A percentile compares a stretch with the other conserved stretches of the same genome.
Evolutionary conservation across 1,284 basidiomycete genomes (phyloP).

Genomic region (Ceratobasidium sp.): DNA sequence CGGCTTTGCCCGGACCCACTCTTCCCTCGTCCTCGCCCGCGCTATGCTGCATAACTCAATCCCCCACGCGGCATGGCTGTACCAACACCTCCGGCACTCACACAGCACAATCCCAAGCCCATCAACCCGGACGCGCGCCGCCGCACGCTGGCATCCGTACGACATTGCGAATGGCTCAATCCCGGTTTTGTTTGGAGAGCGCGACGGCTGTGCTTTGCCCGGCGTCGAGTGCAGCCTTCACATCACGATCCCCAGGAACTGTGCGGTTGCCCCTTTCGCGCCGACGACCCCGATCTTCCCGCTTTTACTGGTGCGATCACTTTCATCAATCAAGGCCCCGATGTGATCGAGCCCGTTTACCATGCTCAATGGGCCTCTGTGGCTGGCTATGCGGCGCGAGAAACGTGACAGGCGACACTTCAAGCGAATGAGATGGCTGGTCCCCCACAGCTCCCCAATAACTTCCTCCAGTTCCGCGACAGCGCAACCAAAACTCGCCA

Average conservation of each 20-base stretch:
- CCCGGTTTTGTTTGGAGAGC: background rate
- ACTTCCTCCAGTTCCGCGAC: conserved; percentile 94
- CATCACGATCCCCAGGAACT: conserved; percentile 23
- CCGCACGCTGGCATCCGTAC: conserved; percentile 40
- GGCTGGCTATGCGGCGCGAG: conserved; percentile 98
- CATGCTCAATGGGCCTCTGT: conserved; percentile 99
- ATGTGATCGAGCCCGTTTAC: conserved; percentile 96
- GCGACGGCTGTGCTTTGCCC: background rate
- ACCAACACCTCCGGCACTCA: conserved; percentile 8
- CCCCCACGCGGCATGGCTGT: conserved; percentile 30
- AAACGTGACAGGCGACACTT: conserved; percentile 99
- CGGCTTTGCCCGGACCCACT: conserved; percentile 5
- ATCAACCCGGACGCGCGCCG: conserved; percentile 7
- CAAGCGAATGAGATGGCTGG: conserved; percentile 98
- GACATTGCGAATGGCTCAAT: conserved; percentile 20
- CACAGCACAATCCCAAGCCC: conserved; percentile 5
- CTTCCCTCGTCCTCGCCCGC: background rate
- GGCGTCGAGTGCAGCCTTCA: conserved; percentile 22
- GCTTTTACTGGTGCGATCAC: conserved; percentile 99
- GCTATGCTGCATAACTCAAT: conserved; percentile 33
- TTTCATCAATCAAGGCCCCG: conserved; percentile 98
- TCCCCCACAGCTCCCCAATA: conserved; percentile 92
- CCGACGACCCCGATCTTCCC: no score
- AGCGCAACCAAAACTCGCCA: conserved; percentile 91
- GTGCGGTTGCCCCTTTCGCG: no score